Percentiles rank a stretch among this genome's conserved stretches.
These are phyloP conservation scores for Nicotiana tomentosiformis DNA, from an alignment of 257 asterid species.

Conservation along the genomic window DNA sequence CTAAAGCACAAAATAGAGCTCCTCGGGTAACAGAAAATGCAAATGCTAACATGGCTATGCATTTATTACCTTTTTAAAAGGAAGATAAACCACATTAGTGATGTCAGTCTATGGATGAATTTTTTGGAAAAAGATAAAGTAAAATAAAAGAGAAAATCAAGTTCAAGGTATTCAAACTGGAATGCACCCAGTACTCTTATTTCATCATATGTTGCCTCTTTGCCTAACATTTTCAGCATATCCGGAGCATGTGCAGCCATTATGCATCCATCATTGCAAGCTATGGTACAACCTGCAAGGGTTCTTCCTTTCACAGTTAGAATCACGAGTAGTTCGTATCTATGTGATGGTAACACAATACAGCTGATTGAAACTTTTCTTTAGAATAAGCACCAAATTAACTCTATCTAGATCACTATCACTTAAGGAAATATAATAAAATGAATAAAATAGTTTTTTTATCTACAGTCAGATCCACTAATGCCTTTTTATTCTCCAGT, in stretches of 20 bases:
- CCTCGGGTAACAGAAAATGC: background rate
- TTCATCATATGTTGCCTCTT: conserved; percentile 67
- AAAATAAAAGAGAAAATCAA: no score
- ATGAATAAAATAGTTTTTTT: no score
- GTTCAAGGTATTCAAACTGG: conserved; percentile 20
- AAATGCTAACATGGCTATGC: background rate
- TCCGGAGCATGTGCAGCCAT: conserved; percentile 77
- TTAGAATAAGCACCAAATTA: no score
- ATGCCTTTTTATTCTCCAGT: no score
- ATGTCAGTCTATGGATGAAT: background rate
- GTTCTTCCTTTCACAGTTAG: background rate
- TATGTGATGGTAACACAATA: no score
- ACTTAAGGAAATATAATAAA: no score
- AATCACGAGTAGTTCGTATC: no score
- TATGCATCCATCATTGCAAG: conserved; percentile 49
- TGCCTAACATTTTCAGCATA: conserved; percentile 59
- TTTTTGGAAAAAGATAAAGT: background rate
- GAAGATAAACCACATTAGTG: background rate
- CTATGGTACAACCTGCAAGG: conserved; percentile 52
- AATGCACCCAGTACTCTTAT: conserved; percentile 68
- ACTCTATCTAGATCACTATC: no score
- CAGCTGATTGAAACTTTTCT: no score
- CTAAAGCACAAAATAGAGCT: background rate
- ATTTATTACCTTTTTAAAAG: background rate
- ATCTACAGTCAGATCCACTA: no score